These are phyloP conservation scores for Drechmeria coniospora DNA, from an alignment of 2,329 filamentous ascomycete species.

Conservation along the genomic window DNA sequence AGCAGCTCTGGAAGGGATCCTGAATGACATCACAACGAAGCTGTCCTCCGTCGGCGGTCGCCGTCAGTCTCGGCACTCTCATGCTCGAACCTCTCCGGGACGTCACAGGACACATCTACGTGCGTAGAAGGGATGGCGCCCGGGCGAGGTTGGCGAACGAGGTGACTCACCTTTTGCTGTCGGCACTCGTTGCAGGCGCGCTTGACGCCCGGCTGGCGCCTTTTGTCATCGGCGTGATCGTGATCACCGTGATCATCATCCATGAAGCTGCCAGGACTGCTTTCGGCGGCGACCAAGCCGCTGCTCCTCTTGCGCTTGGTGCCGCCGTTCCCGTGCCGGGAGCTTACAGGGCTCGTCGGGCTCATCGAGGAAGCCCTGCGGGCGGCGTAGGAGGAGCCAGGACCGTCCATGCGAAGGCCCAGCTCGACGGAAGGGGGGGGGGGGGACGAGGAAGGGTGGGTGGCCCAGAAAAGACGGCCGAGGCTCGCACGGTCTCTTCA, in stretches of 20 bases:
- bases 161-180: constrained; percentile 58
- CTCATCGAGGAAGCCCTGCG: constrained; percentile 33
- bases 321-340: constrained; percentile 31
- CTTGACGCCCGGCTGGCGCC: constrained; percentile 55
- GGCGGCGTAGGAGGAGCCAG: constrained; percentile 27
- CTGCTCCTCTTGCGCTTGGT: constrained; percentile 46
- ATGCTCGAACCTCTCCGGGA: background rate
- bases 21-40: constrained; percentile 73
- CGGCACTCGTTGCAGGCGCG: constrained; percentile 73
- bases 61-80: background rate
- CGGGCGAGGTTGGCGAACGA: too few relatives aligned
- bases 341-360: constrained; percentile 39
- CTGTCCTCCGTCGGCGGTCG: constrained; percentile 23
- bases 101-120: too few relatives aligned
- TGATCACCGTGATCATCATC: constrained; percentile 34
- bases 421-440: too few relatives aligned
- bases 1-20: constrained; percentile 64
- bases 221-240: constrained; percentile 28
- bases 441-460: too few relatives aligned
- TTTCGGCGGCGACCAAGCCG: constrained; percentile 35
- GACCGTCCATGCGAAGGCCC: constrained; percentile 39
- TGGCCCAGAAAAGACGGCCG: too few relatives aligned
- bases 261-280: constrained; percentile 39
- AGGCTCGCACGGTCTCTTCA: too few relatives aligned
- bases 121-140: constrained; percentile 10